Base-by-base conservation (phyloP, 768 basidiomycete genomes). In the Boletus subparvulus region DNA sequence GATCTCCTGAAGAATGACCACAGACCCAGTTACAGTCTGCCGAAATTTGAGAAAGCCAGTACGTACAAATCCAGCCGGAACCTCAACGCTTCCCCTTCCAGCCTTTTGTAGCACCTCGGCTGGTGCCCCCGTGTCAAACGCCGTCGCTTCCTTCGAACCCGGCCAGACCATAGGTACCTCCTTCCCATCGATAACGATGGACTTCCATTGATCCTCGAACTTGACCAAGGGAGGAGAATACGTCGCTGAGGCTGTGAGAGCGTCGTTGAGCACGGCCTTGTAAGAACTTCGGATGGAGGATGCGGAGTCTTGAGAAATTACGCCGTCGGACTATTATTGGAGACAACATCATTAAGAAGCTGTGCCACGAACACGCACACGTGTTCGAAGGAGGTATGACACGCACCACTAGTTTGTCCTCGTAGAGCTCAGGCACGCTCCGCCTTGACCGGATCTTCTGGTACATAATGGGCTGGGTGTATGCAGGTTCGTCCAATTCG, bases 401-500 rank as follows among this genome's bases (percentile, higher is more conserved):
- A 76, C 84, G 46, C 54, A 92, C 92, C 49, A 86, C 78, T 7
- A 94, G 78, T 43, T 85, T 86, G 43, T 88, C 82, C 65, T 94
- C 92, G 67, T 94, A 96, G 13, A 92, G 74, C 50, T 85, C 77
- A 6, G 92, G 92, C 6, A 94, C 91, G 13, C 88, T 89, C 45
- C 78, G 82, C 47, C 93, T 78, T 0, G 85, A 80, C 7, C 85
- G 81, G 64, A 96, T 95, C 73, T 89, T 84, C 70, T 90, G 80
- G 72, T 97, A 97, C 94, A 96, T 97, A 11, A 87, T 74, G 0
- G 94, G 94, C 56, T 88, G 88, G 0, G 94, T 96, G 69, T 93
- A 90, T 16, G 84, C 83, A 0, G 92, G 92, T 50, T 94, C 81
- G 65, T 94, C 91, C 32, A 94, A 80, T 70, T 94, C 93, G 64